Evolutionary conservation across 177 flowering plant genomes (phyloP).

Genomic region (Telopea speciosissima): DNA sequence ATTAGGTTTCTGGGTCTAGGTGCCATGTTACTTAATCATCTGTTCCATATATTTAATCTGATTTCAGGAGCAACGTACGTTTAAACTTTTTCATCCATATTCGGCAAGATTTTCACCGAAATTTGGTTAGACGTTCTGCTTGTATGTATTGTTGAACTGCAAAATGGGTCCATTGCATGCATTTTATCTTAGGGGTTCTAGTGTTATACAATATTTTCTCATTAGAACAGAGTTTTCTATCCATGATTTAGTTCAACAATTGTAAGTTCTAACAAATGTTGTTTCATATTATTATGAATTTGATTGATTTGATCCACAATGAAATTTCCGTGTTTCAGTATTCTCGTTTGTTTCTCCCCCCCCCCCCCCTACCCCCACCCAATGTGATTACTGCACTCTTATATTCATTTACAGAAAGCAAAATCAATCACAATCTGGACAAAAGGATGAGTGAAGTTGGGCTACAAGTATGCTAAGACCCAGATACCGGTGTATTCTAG

Average conservation of each 20-base stretch:
- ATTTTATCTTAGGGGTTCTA: neutral
- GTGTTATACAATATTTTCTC: neutral
- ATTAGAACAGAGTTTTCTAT: neutral
- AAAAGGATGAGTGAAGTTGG: too few relatives aligned
- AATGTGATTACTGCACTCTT: too few relatives aligned
- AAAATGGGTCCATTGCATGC: slow-evolving; percentile 1
- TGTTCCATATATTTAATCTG: neutral
- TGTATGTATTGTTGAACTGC: slow-evolving; percentile 3
- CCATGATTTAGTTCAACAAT: slow-evolving; percentile 1
- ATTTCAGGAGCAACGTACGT: neutral
- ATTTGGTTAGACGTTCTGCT: neutral
- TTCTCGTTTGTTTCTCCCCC: too few relatives aligned
- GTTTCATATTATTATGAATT: neutral
- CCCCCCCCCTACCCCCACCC: too few relatives aligned
- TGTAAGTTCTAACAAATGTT: neutral
- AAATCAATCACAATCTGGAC: too few relatives aligned
- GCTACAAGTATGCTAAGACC: too few relatives aligned
- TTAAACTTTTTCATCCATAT: too few relatives aligned
- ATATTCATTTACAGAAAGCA: too few relatives aligned
- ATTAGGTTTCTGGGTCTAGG: neutral
- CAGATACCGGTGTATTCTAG: too few relatives aligned
- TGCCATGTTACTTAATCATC: too few relatives aligned
- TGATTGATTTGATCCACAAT: slow-evolving; percentile 6
- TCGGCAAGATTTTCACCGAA: too few relatives aligned
- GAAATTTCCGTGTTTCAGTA: too few relatives aligned